These are phyloP conservation scores for Tillandsia leiboldiana DNA, from an alignment of 176 grass and related monocot genomes.

Conservation along the genomic window DNA sequence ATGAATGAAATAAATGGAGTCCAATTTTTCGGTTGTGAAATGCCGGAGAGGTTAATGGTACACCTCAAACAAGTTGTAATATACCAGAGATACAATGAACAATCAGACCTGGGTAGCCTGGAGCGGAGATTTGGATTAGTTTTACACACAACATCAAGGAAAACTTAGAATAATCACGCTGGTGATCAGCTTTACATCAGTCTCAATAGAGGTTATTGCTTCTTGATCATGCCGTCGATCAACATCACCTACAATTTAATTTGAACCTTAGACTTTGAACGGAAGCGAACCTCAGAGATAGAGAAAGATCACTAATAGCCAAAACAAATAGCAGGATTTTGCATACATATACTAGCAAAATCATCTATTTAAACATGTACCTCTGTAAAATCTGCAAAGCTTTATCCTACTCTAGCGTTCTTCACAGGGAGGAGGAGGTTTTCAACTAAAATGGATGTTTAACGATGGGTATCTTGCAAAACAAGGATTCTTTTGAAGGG, in stretches of 20 bases:
- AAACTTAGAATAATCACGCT: neutral
- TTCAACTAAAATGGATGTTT: no score
- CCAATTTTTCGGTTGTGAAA: neutral
- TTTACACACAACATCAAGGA: neutral
- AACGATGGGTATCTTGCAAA: no score
- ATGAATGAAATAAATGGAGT: conserved; percentile 15
- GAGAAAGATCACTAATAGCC: neutral
- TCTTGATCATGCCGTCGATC: neutral
- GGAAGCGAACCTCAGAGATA: neutral
- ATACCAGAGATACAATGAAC: conserved; percentile 1
- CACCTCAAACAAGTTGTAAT: conserved; percentile 5
- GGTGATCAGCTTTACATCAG: neutral
- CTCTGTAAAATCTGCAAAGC: no score
- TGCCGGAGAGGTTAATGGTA: conserved; percentile 1
- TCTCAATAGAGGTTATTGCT: neutral
- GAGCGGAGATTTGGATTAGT: neutral
- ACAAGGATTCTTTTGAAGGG: no score
- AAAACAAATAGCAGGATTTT: neutral
- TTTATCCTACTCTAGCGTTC: no score
- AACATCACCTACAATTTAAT: neutral
- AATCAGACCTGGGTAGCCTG: neutral
- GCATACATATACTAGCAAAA: no score
- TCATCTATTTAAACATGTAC: no score
- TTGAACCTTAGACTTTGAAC: neutral
- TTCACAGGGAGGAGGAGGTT: no score